Evolutionary conservation across 306 rosid genomes (phyloP), one percentile per base, ranked within the genome.

Genomic region (Macrotyloma uniflorum): DNA sequence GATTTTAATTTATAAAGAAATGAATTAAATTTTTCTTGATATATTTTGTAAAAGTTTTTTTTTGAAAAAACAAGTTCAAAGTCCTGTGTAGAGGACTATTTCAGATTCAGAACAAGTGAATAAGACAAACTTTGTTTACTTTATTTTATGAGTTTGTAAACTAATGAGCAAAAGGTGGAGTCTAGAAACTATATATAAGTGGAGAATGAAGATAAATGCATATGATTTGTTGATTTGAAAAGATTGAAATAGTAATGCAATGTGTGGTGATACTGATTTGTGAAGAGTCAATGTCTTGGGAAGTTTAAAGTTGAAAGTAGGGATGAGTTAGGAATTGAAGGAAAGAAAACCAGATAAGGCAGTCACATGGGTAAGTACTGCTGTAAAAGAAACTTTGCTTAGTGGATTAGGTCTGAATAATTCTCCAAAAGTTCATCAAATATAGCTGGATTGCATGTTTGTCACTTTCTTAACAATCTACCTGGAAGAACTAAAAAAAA

Each of bases 21-120:
- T 26, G 28, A 26, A 26, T 26, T 26, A 1, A 2, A 26, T 26
- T 26, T 26, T 26, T 26, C 2, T 26, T 26, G 1, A 26, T 26
- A 26, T 26, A 26, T 26, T 26, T 26, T 26, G 1, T 26, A 26
- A 26, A 26, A 26, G 28, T 26, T 26, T 2, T 26, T 26, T 2
- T 26, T n/a, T n/a, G n/a, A n/a, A n/a, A n/a, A n/a, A n/a, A n/a
- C n/a, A n/a, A n/a, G 2, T 26, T 26, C 28, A 26, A 26, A 26
- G 28, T 26, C 28, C 28, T 1, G 2, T 11, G 20, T 8, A 51
- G 32, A 54, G 30, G 32, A 12, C 42, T 49, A 23, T 10, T 68
- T 67, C 32, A 72, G 74, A 54, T 82, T 70, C 81, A 86, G 71
- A 70, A 70, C 30, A 61, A 76, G 79, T 86, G 83, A 65, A 65